These are phyloP conservation scores for Sporothrix curviconia DNA, from an alignment of 2,329 filamentous ascomycete species.

Conservation along the genomic window DNA sequence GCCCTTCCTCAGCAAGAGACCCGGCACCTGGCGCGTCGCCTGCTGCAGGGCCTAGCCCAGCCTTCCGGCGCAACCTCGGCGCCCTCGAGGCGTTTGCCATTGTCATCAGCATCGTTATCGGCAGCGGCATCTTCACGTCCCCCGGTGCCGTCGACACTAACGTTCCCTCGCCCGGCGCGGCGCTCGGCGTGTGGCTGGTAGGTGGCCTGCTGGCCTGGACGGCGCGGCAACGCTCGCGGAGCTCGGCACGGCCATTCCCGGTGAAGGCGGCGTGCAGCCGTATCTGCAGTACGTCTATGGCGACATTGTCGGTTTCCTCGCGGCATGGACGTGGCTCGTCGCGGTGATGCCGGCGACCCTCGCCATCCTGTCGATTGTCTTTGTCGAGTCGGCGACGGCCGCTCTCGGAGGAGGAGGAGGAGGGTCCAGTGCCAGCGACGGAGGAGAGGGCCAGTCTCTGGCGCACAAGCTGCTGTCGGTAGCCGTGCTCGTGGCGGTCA, in stretches of 20 bases:
- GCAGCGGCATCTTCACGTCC: conserved; percentile 60
- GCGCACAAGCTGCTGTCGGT: conserved; percentile 47
- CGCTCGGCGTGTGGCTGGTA: conserved; percentile 53
- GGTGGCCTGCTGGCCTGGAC: conserved; percentile 60
- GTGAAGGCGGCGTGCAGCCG: conserved; percentile 58
- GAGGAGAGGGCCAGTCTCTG: conserved; percentile 23
- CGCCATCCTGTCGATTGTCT: conserved; percentile 58
- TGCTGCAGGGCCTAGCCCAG: too few relatives aligned
- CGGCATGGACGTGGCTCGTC: conserved; percentile 60
- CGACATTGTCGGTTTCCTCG: conserved; percentile 54
- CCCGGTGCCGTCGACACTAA: conserved; percentile 59
- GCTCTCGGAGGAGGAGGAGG: too few relatives aligned
- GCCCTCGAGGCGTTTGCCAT: conserved; percentile 50
- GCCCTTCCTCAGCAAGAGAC: too few relatives aligned
- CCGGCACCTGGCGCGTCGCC: too few relatives aligned
- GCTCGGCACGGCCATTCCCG: conserved; percentile 55
- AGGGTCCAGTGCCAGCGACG: too few relatives aligned
- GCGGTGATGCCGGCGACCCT: conserved; percentile 59
- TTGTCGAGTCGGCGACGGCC: conserved; percentile 42
- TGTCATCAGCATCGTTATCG: conserved; percentile 57
- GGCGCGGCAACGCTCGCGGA: conserved; percentile 55
- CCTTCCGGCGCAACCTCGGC: conserved; percentile 23
- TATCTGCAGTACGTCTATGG: conserved; percentile 57
- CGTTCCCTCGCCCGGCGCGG: conserved; percentile 53
- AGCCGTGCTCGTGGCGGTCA: conserved; percentile 39